A percentile compares a stretch with the other conserved stretches of the same genome.
Conservation (phyloP, 306 rosid genomes). For the Arachis hypogaea region DNA sequence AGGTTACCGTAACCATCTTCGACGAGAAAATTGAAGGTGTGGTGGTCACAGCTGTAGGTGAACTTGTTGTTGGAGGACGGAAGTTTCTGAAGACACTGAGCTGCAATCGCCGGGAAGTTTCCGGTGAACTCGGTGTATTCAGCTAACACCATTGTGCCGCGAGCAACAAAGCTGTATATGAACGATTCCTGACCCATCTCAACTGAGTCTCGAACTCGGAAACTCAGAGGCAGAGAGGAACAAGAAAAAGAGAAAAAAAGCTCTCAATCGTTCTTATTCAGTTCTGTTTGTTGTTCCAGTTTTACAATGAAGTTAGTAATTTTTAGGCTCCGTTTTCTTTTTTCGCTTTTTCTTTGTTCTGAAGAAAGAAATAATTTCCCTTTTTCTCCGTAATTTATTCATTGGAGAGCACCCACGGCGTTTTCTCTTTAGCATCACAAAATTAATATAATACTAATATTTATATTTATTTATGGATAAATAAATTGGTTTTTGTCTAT, state of each 20-base stretch:
- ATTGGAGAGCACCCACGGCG: neutral
- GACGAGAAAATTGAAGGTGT: slow-evolving; percentile 84
- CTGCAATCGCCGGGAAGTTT: slow-evolving; percentile 91
- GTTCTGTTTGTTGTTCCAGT: neutral
- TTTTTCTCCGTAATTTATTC: neutral
- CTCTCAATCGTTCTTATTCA: neutral
- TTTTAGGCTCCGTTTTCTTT: slow-evolving; percentile 25
- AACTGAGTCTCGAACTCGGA: slow-evolving; percentile 22
- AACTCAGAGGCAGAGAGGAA: neutral
- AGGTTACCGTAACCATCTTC: slow-evolving; percentile 85
- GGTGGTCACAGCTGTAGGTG: slow-evolving; percentile 88
- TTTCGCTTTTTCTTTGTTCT: slow-evolving; percentile 38
- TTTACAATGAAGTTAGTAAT: neutral
- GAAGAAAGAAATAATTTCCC: slow-evolving; percentile 41
- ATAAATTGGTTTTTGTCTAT: neutral
- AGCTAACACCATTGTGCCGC: slow-evolving; percentile 89
- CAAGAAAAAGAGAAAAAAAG: neutral
- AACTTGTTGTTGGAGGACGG: slow-evolving; percentile 87
- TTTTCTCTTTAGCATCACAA: neutral
- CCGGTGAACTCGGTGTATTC: slow-evolving; percentile 97
- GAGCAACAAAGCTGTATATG: slow-evolving; percentile 87
- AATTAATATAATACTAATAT: neutral
- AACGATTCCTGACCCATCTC: slow-evolving; percentile 84
- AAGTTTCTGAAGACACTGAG: slow-evolving; percentile 85
- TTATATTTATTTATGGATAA: neutral